Conservation (phyloP, 2,329 filamentous ascomycete species). For the Graphilbum ipis-grandicollis region DNA sequence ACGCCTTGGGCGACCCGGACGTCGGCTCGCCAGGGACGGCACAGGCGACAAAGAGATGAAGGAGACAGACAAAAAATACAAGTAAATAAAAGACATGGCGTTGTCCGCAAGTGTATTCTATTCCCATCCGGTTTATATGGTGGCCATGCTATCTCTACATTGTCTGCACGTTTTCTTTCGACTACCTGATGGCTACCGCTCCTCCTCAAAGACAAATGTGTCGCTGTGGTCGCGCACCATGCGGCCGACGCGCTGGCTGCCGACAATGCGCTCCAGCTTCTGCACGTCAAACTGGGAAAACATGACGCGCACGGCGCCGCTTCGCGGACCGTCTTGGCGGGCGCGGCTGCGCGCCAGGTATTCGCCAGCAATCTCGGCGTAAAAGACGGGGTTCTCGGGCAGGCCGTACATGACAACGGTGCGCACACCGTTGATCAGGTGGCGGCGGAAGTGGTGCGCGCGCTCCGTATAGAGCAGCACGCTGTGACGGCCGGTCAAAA, state of each 20-base stretch:
- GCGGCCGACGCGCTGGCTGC: conserved; percentile 59
- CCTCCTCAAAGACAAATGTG: conserved; percentile 84
- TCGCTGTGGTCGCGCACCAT: conserved; percentile 76
- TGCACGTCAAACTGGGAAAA: conserved; percentile 85
- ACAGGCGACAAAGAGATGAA: background rate
- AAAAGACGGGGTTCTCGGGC: conserved; percentile 76
- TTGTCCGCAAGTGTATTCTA: background rate
- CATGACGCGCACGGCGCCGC: conserved; percentile 42
- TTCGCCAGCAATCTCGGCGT: conserved; percentile 55
- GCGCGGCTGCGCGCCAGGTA: conserved; percentile 44
- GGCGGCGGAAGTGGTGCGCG: conserved; percentile 92
- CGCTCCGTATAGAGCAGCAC: conserved; percentile 84
- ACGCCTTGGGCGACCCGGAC: background rate
- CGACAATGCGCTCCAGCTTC: conserved; percentile 77
- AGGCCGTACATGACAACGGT: conserved; percentile 70
- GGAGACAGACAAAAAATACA: background rate
- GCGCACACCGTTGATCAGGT: conserved; percentile 64
- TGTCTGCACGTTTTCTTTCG: background rate
- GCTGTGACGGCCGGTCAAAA: conserved; percentile 64
- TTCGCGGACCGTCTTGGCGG: conserved; percentile 28
- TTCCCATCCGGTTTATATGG: no score
- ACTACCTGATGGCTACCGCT: background rate
- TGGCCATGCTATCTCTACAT: no score
- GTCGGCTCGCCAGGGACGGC: background rate
- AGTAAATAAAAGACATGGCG: background rate